Percentiles rank a stretch among this genome's conserved stretches.
These are phyloP conservation scores for Begonia fuchsioides DNA, from an alignment of 306 rosid genomes.

Conservation along the genomic window DNA sequence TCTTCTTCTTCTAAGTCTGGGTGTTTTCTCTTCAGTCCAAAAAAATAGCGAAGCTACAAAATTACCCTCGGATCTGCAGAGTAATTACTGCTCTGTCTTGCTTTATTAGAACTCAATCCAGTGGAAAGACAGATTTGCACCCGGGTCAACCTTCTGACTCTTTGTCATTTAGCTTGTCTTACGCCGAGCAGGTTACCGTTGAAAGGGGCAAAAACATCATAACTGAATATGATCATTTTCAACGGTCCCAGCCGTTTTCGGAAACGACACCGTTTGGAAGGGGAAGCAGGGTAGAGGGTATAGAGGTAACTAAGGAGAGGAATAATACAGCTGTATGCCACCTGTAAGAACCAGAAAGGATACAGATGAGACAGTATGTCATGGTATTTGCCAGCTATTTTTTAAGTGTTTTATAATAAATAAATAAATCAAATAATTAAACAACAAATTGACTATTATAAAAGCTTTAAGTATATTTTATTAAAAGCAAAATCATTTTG, in stretches of 20 bases:
- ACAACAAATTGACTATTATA: too few species aligned
- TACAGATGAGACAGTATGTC: too few species aligned
- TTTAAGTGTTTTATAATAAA: too few species aligned
- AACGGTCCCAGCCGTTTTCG: background rate
- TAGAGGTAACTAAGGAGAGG: background rate
- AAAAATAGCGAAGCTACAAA: background rate
- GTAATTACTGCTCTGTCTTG: background rate
- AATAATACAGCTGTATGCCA: conserved; percentile 58
- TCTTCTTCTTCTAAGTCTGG: background rate
- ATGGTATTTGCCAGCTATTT: too few species aligned
- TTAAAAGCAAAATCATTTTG: too few species aligned
- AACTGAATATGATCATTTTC: background rate
- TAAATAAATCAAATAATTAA: too few species aligned
- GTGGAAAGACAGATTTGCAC: too few species aligned
- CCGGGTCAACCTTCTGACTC: too few species aligned
- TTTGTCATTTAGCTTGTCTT: too few species aligned
- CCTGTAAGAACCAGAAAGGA: conserved; percentile 24
- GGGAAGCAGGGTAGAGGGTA: background rate
- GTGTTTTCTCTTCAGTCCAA: background rate
- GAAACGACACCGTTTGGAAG: background rate
- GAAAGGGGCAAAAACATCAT: background rate
- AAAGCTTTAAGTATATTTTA: too few species aligned
- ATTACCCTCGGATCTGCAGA: background rate
- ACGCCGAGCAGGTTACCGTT: too few species aligned
- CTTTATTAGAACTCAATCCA: too few species aligned